Conservation (phyloP, 139 green algal genomes). For the Auxenochlorella protothecoides region DNA sequence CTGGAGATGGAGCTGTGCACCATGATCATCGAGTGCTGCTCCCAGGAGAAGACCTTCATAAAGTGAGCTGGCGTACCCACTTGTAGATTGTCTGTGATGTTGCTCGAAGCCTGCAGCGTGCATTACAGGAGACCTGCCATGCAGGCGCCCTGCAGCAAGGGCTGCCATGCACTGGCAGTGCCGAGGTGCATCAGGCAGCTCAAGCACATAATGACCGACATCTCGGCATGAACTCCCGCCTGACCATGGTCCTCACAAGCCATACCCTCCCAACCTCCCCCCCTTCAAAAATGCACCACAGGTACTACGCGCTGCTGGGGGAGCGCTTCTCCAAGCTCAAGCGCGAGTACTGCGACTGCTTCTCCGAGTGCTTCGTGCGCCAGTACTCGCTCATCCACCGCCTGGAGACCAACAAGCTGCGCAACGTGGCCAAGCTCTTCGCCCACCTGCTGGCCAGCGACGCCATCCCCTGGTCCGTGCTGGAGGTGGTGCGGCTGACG, state of each 20-base stretch:
- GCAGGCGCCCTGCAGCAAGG: too few relatives aligned
- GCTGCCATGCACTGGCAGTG: too few relatives aligned
- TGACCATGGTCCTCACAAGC: too few relatives aligned
- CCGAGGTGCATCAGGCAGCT: too few relatives aligned
- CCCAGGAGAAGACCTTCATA: slow-evolving; percentile 57
- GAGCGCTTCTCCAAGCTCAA: slow-evolving; percentile 85
- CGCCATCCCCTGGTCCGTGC: slow-evolving; percentile 78
- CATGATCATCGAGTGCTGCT: slow-evolving; percentile 98
- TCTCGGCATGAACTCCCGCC: too few relatives aligned
- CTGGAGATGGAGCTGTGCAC: slow-evolving; percentile 80
- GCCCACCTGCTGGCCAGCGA: slow-evolving; percentile 83
- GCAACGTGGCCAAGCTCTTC: slow-evolving; percentile 96
- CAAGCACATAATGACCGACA: too few relatives aligned
- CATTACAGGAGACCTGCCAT: too few relatives aligned
- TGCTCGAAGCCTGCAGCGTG: too few relatives aligned
- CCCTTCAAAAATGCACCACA: slow-evolving; percentile 3
- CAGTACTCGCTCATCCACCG: slow-evolving; percentile 95
- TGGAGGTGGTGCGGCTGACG: slow-evolving; percentile 71
- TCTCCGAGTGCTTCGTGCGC: slow-evolving; percentile 81
- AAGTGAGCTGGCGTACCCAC: slow-evolving; percentile 12
- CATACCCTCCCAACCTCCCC: too few relatives aligned
- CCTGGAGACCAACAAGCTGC: slow-evolving; percentile 99
- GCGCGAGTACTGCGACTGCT: slow-evolving; percentile 64
- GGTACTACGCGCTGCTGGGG: slow-evolving; percentile 90
- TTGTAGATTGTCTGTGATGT: too few relatives aligned